Evolutionary conservation across 2,329 filamentous ascomycete genomes (phyloP).

Genomic region (Aureobasidium melanogenum): DNA sequence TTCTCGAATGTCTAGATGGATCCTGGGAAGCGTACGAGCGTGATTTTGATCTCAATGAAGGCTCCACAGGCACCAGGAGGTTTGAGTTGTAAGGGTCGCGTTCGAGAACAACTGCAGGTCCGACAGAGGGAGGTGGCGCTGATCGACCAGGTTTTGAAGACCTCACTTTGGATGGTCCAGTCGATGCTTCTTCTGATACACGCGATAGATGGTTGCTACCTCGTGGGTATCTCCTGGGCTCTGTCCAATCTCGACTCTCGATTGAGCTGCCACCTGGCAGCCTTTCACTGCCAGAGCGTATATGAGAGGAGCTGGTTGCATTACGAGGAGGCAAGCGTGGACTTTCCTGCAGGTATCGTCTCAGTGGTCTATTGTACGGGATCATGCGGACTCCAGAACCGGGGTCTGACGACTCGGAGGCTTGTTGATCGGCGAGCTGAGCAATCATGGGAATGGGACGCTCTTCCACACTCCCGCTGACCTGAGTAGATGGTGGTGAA

Average conservation of each 20-base stretch:
- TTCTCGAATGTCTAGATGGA: background rate
- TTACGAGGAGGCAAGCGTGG: background rate
- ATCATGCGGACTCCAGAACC: background rate
- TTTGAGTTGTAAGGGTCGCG: background rate
- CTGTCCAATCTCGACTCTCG: background rate
- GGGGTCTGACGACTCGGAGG: background rate
- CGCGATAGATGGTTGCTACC: background rate
- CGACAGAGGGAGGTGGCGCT: background rate
- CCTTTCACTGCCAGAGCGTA: background rate
- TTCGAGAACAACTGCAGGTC: background rate
- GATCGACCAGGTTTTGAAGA: background rate
- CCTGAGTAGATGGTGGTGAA: background rate
- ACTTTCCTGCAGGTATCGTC: background rate
- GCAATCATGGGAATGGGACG: background rate
- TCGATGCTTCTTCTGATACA: background rate
- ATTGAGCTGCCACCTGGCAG: background rate
- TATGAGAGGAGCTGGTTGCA: background rate
- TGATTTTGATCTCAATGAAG: background rate
- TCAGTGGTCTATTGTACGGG: background rate
- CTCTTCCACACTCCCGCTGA: background rate
- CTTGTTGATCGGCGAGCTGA: background rate
- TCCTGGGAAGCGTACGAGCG: background rate
- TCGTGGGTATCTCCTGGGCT: background rate
- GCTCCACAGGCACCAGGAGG: background rate
- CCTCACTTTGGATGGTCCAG: background rate